Base-by-base conservation (phyloP, 2,329 filamentous ascomycete genomes). In the Gnomoniopsis sp. region DNA sequence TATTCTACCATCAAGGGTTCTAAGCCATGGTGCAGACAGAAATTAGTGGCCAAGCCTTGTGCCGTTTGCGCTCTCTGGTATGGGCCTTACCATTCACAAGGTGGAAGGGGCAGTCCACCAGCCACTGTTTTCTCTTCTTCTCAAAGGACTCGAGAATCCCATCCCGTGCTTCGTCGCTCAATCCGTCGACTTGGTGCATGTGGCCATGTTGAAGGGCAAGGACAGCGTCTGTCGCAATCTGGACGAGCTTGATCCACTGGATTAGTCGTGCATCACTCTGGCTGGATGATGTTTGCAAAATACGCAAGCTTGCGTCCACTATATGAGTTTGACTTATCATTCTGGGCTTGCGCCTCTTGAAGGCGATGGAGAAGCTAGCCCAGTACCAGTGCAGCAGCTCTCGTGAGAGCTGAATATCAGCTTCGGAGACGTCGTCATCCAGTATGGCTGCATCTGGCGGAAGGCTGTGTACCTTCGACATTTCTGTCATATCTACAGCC, bases 1-100 rank as follows among this genome's bases (percentile, higher is more conserved):
- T 61, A 61, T 6, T 61, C 59, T 12, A 61, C 36, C 59, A 61
- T 61, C 33, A 61, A 34, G 19, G 44, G 30, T 23, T 55, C 59
- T 61, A 36, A 8, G 3, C 10, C 12, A 6, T 17, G 14, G n/a
- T 19, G 6, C n/a, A 3, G 33, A 17, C 11, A 2, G 21, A 7
- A 6, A 12, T 56, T 15, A 56, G 53, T 48, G 7, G 15, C 11
- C 7, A 17, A 14, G 14, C 44, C 6, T 21, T 30, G 36, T 3
- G 36, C 17, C 34, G 15, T 17, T 21, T n/a, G n/a, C 19, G 6
- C 52, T 23, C 30, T 10, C 12, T 34, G 3, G 2, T 1, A 22
- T 10, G 21, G 30, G 3, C 21, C 58, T 36, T 34, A 61, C 59
- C 59, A 19, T 54, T 61, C 11, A 59, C 52, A 7, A 61, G 43